Evolutionary conservation across 352 stramenopile species (phyloP), one percentile per base, ranked within the genome.

Genomic region (Phytophthora lateralis): DNA sequence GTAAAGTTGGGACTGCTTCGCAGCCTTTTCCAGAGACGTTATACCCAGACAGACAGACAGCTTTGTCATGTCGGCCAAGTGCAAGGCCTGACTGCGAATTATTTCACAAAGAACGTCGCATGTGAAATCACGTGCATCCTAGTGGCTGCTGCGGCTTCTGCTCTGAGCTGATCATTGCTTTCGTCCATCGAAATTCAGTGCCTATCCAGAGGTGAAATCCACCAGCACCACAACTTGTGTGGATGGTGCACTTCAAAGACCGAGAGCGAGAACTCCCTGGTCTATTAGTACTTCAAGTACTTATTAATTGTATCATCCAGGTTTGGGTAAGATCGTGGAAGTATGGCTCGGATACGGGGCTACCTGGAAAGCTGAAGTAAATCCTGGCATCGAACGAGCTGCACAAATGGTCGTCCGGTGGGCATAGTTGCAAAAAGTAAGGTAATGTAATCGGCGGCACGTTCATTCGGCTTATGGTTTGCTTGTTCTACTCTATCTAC

Each of bases 401-500:
- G 4, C 10, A 38, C 7, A 38, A 38, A 15, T 38, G 32, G 38
- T n/a, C 39, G 39, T 15, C n/a, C 8, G 7, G 26, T 30, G 26
- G 26, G 26, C 6, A 9, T 30, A 30, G 26, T 9, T 4, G 17
- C 9, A 12, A 14, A 24, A 24, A 7, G 12, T 30, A 29, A 29
- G 2, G 26, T 30, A 30, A 30, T 7, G 39, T 15, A 50, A 32
- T 30, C 32, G 10, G 44, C 24, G 43, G 10, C 34, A 51, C 18
- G 30, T 68, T 62, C 35, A 54, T 60, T 60, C 15, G 44, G 37
- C 15, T 66, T 55, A 45, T 48, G 50, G 62, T 32, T 43, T 8
- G 34, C 27, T 54, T 54, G 32, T 46, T 38, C 46, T 52, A 55
- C 41, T 48, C 42, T 56, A 69, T 64, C 39, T 71, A 66, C 30